phyloP scores from a whole-genome alignment of 2,329 filamentous ascomycete species.

The Alternaria ethzedia region DNA sequence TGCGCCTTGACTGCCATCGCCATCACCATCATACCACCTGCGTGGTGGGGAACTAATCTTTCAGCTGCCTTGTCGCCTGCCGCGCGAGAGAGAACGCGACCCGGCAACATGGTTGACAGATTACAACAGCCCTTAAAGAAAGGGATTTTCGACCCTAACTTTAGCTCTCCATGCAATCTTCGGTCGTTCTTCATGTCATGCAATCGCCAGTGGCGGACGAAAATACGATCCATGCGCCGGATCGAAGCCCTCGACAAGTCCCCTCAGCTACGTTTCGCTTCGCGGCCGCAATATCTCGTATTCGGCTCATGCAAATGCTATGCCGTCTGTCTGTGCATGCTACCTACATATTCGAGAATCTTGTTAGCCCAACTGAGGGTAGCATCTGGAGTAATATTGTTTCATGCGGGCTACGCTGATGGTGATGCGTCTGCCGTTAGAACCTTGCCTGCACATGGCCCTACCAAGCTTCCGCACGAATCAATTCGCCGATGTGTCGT shows the following conservation, averaged over 20 bases:
- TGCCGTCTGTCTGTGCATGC: conserved; percentile 21
- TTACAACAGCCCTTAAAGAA: not conserved
- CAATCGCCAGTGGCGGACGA: conserved; percentile 1
- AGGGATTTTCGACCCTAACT: not conserved
- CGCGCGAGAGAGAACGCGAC: conserved; percentile 14
- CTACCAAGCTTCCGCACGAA: conserved; percentile 23
- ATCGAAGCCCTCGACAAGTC: conserved; percentile 10
- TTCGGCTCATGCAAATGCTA: conserved; percentile 26
- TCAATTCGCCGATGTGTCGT: conserved; percentile 39
- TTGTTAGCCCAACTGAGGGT: conserved; percentile 16
- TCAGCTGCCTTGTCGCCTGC: conserved; percentile 23
- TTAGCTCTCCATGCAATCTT: not conserved
- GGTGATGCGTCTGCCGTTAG: conserved; percentile 40
- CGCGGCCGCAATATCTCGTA: conserved; percentile 19
- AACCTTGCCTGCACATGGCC: conserved; percentile 31
- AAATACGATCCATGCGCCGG: not conserved
- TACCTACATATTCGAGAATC: conserved; percentile 14
- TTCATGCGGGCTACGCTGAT: conserved; percentile 34
- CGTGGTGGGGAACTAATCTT: not conserved
- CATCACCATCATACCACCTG: not conserved
- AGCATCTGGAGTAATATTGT: conserved; percentile 31
- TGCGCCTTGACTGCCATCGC: not conserved
- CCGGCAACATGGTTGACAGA: conserved; percentile 18
- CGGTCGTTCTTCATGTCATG: not conserved
- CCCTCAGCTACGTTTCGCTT: conserved; percentile 6